phyloP scores from a whole-genome alignment of 2,329 filamentous ascomycete genomes.

The Pyricularia grisea region DNA sequence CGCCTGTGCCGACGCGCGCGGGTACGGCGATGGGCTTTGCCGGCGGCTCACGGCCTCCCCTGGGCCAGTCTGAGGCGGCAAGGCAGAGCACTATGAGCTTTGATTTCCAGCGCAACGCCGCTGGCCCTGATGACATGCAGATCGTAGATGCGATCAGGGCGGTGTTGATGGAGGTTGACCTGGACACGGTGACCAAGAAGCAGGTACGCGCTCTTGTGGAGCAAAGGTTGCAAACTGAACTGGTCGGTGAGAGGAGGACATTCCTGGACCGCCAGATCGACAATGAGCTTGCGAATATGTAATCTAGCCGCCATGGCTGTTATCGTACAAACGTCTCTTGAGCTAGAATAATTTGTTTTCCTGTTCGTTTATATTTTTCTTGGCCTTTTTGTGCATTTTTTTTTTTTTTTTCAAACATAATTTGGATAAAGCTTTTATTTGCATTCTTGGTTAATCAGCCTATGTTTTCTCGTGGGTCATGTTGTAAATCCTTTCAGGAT shows the following conservation, averaged over 20 bases:
- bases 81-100: slow-evolving; percentile 41
- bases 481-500: neutral
- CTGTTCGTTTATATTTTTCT: neutral
- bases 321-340: neutral
- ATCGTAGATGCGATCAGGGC: slow-evolving; percentile 79
- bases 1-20: slow-evolving; percentile 28
- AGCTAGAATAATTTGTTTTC: neutral
- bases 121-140: slow-evolving; percentile 65
- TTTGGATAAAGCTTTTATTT: neutral
- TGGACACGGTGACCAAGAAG: slow-evolving; percentile 98
- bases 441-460: neutral
- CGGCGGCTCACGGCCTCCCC: slow-evolving; percentile 35
- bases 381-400: neutral
- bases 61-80: slow-evolving; percentile 29
- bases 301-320: slow-evolving; percentile 16
- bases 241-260: slow-evolving; percentile 73
- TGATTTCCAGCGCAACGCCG: slow-evolving; percentile 47
- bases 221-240: slow-evolving; percentile 82
- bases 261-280: slow-evolving; percentile 95
- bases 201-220: slow-evolving; percentile 87
- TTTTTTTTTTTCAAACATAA: neutral
- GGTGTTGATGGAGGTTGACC: slow-evolving; percentile 78
- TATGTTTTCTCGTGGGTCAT: neutral
- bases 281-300: slow-evolving; percentile 89
- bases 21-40: slow-evolving; percentile 36